Conservation (phyloP, 495 filamentous ascomycete genomes). For the Bacidia rubella region DNA sequence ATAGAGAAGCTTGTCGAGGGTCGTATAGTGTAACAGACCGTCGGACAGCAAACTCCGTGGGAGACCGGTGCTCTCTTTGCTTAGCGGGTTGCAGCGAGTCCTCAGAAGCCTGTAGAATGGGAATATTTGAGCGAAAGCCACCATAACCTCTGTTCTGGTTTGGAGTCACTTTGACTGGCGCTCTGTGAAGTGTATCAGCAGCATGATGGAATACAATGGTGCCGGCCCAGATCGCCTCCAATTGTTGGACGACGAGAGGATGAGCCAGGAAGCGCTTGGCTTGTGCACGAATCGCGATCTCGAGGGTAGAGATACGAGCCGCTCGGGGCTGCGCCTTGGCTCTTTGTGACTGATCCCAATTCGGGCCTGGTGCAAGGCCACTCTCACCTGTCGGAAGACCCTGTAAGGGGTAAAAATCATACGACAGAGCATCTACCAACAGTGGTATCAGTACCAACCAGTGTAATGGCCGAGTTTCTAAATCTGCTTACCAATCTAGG, state of each 20-base stretch:
- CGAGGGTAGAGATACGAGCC: conserved; percentile 76
- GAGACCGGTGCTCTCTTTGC: conserved; percentile 20
- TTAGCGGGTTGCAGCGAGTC: conserved; percentile 18
- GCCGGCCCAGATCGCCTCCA: conserved; percentile 92
- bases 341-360: conserved; percentile 24
- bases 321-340: conserved; percentile 32
- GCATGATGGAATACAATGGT: conserved; percentile 83
- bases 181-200: conserved; percentile 67
- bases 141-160: conserved; percentile 25
- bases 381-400: conserved; percentile 40
- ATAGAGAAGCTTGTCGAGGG: conserved; percentile 71
- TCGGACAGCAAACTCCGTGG: conserved; percentile 32
- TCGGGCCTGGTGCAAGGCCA: conserved; percentile 20
- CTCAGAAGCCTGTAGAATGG: conserved; percentile 15
- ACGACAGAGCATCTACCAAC: conserved; percentile 70
- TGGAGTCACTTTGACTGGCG: conserved; percentile 19
- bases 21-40: conserved; percentile 81
- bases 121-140: conserved; percentile 14
- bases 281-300: conserved; percentile 79
- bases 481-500: conserved; percentile 15
- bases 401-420: conserved; percentile 88
- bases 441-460: conserved; percentile 3
- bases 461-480: neutral
- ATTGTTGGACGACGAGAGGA: conserved; percentile 76
- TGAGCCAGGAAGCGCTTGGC: conserved; percentile 84